Conservation (phyloP, 768 basidiomycete species). For the Leccinum disarticulatum region DNA sequence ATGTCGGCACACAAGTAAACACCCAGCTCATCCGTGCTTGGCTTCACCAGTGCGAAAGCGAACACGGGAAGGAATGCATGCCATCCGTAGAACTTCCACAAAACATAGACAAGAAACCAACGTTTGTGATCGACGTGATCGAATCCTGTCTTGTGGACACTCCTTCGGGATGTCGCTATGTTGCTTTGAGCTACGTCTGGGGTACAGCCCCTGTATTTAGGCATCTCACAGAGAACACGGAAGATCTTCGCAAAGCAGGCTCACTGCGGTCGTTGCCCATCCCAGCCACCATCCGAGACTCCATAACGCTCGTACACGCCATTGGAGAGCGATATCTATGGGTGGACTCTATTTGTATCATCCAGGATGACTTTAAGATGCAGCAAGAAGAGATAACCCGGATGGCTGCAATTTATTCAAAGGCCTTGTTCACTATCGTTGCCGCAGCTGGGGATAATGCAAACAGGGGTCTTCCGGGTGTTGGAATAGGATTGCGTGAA, state of each 20-base stretch:
- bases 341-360: conserved; percentile 28
- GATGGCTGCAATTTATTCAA: conserved; percentile 25
- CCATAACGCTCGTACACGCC: conserved; percentile 17
- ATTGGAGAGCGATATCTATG: conserved; percentile 29
- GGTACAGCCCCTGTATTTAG: conserved; percentile 12
- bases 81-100: background rate
- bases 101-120: background rate
- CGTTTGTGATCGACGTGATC: conserved; percentile 17
- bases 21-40: conserved; percentile 12
- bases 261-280: conserved; percentile 9
- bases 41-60: conserved; percentile 17
- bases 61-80: conserved; percentile 10
- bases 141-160: conserved; percentile 17
- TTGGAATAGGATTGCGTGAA: conserved; percentile 4
- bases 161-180: conserved; percentile 22
- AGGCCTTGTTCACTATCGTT: conserved; percentile 21
- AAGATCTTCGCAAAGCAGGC: conserved; percentile 3
- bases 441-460: conserved; percentile 16
- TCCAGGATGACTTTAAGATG: conserved; percentile 20
- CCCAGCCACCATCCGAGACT: conserved; percentile 25
- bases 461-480: conserved; percentile 12
- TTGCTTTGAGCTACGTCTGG: conserved; percentile 27
- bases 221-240: conserved; percentile 11
- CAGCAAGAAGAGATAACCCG: conserved; percentile 17
- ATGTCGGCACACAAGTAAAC: conserved; percentile 2